These are phyloP conservation scores for Mycena venus DNA, from an alignment of 768 basidiomycete species.

Conservation along the genomic window DNA sequence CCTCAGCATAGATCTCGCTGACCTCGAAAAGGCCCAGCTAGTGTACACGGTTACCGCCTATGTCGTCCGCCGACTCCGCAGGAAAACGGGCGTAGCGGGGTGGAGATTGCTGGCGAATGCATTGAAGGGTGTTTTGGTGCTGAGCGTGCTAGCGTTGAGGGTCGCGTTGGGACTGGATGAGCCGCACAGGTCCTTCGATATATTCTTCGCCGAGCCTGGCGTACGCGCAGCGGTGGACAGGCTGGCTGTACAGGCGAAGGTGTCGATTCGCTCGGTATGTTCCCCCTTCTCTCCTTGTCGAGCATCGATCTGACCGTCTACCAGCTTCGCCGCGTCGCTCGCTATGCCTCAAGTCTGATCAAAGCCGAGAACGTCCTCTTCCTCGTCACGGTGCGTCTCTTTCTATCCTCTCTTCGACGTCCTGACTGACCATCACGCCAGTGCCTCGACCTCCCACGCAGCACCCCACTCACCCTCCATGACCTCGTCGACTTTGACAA, in stretches of 20 bases:
- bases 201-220: too few relatives aligned
- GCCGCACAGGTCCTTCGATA: too few relatives aligned
- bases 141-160: neutral
- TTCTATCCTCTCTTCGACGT: too few relatives aligned
- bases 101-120: neutral
- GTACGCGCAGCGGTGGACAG: too few relatives aligned
- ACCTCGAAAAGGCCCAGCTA: neutral
- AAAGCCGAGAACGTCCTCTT: neutral
- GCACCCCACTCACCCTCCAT: too few relatives aligned
- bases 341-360: neutral
- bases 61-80: neutral
- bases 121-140: neutral
- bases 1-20: neutral
- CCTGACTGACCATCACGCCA: too few relatives aligned
- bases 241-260: neutral
- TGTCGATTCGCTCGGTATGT: neutral
- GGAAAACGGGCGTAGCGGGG: neutral
- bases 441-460: too few relatives aligned
- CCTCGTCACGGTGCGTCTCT: neutral
- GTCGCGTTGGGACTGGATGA: too few relatives aligned
- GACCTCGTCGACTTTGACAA: too few relatives aligned
- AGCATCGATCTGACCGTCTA: neutral
- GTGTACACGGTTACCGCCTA: neutral
- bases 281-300: neutral
- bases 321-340: neutral